These are phyloP conservation scores for Aphanomyces astaci DNA, from an alignment of 352 stramenopile genomes.

Conservation along the genomic window DNA sequence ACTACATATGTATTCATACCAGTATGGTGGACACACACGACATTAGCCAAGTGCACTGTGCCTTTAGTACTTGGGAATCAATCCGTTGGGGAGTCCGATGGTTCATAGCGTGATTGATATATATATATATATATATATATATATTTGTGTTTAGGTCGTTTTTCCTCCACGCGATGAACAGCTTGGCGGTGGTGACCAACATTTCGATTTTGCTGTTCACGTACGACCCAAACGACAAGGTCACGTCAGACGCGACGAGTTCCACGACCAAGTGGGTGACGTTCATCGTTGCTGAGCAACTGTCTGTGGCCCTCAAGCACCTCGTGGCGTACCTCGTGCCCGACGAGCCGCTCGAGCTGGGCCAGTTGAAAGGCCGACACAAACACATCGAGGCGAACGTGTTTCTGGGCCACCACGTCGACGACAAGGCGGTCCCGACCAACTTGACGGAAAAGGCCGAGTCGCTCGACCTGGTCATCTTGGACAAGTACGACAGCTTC, in stretches of 20 bases:
- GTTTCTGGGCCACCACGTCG: slow-evolving; percentile 57
- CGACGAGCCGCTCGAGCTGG: slow-evolving; percentile 48
- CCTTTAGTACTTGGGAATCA: too few species aligned
- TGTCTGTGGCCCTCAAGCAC: slow-evolving; percentile 57
- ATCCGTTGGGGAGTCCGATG: too few species aligned
- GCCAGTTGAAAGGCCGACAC: slow-evolving; percentile 46
- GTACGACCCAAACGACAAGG: slow-evolving; percentile 53
- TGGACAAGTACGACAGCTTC: not conserved
- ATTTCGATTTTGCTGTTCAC: slow-evolving; percentile 71
- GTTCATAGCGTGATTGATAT: slow-evolving; percentile 27
- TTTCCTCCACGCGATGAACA: slow-evolving; percentile 56
- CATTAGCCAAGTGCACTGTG: too few species aligned
- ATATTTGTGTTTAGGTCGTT: not conserved
- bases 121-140: too few species aligned
- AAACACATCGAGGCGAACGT: slow-evolving; percentile 71
- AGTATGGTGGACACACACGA: too few species aligned
- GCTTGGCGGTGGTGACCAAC: slow-evolving; percentile 71
- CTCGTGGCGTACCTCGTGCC: slow-evolving; percentile 54
- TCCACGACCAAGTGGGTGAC: slow-evolving; percentile 43
- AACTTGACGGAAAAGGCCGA: slow-evolving; percentile 65
- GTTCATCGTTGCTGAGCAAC: slow-evolving; percentile 62
- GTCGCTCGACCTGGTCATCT: slow-evolving; percentile 55
- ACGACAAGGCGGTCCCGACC: slow-evolving; percentile 50
- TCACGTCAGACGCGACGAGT: slow-evolving; percentile 28
- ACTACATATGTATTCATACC: too few species aligned